Conservation (phyloP, 192 early-diverging fungal species). For the Dissophora ornata region DNA sequence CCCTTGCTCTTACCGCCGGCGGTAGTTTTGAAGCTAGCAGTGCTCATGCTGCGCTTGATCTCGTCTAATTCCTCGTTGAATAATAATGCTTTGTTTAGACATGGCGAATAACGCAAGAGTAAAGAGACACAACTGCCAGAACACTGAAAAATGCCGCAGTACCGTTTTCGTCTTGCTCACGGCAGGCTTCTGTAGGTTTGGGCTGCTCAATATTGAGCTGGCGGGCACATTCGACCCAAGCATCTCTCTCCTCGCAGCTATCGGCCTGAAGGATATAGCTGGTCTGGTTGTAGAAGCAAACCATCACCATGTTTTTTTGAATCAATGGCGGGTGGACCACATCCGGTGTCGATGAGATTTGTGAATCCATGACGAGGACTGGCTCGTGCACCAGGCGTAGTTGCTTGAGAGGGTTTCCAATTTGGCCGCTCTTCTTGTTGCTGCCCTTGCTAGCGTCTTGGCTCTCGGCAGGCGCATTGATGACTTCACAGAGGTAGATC, state of each 20-base stretch:
- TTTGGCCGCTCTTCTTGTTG: constrained; percentile 8
- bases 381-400: constrained; percentile 32
- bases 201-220: constrained; percentile 34
- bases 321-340: constrained; percentile 18
- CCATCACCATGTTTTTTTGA: constrained; percentile 45
- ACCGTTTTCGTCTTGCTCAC: constrained; percentile 37
- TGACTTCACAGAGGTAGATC: constrained; percentile 38
- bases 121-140: no score
- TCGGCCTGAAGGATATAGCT: constrained; percentile 40
- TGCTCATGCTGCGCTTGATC: constrained; percentile 6
- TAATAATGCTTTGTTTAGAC: no score
- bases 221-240: constrained; percentile 32
- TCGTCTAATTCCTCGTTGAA: constrained; percentile 13
- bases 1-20: neutral
- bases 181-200: constrained; percentile 40
- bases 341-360: constrained; percentile 48
- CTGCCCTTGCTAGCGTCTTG: neutral
- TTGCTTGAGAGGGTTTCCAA: no score
- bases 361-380: constrained; percentile 29
- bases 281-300: constrained; percentile 47
- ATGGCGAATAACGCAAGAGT: no score
- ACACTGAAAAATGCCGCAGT: no score
- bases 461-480: neutral
- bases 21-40: neutral
- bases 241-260: constrained; percentile 24